phyloP scores from a whole-genome alignment of 179 eudicot species.

The Heliamphora pulchella region DNA sequence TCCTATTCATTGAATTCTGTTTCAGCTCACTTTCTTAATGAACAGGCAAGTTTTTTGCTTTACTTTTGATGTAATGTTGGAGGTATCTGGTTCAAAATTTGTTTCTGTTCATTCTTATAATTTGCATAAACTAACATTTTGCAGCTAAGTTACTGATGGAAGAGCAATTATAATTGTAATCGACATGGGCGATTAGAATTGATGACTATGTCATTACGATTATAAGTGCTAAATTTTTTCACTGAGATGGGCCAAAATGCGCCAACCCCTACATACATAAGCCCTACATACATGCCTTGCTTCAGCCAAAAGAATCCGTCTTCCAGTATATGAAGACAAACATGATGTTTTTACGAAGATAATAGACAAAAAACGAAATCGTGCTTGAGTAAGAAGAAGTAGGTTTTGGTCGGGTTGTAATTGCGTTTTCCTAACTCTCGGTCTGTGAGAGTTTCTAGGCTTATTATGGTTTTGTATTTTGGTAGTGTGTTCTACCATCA shows the following conservation, averaged over 20 bases:
- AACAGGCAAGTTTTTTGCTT: slow-evolving; percentile 56
- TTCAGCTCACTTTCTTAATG: slow-evolving; percentile 95
- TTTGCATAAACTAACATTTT: background rate
- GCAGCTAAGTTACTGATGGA: background rate
- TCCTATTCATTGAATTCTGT: slow-evolving; percentile 97
- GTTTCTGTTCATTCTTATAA: background rate
- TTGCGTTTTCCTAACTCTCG: no score
- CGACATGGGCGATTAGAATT: background rate
- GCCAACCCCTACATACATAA: no score
- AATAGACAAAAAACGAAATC: no score
- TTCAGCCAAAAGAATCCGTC: background rate
- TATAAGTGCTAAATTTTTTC: background rate
- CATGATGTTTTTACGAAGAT: no score
- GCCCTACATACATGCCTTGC: no score
- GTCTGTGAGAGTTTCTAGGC: no score
- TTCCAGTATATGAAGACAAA: background rate
- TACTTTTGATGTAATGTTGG: background rate
- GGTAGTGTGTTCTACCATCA: no score
- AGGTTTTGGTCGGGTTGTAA: no score
- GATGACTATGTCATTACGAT: background rate
- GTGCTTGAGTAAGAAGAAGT: no score
- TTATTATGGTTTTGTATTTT: no score
- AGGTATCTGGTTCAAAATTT: background rate
- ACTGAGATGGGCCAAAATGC: background rate
- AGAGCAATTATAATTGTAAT: background rate